A percentile compares a stretch with the other conserved stretches of the same genome.
Conservation (phyloP, 495 filamentous ascomycete species). For the Aspergillus sclerotiicarbonarius region DNA sequence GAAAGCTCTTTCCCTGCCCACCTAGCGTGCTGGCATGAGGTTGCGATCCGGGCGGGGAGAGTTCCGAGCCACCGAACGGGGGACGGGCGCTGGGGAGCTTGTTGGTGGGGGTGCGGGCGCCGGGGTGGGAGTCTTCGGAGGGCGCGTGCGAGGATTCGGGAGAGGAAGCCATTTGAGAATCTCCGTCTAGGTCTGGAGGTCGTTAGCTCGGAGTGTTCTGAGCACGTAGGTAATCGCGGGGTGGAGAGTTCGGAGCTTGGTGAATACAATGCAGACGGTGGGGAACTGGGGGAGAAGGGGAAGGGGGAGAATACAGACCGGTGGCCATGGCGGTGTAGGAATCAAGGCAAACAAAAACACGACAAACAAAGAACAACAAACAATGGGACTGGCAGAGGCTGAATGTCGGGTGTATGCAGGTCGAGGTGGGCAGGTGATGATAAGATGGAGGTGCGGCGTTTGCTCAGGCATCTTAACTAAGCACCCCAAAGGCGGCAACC, state of each 20-base stretch:
- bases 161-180: slow-evolving; percentile 59
- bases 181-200: slow-evolving; percentile 49
- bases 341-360: background rate
- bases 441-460: background rate
- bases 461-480: slow-evolving; percentile 15
- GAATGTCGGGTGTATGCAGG: background rate
- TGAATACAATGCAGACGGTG: background rate
- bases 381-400: background rate
- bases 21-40: slow-evolving; percentile 22
- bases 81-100: slow-evolving; percentile 15
- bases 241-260: background rate
- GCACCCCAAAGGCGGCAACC: slow-evolving; percentile 11
- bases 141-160: slow-evolving; percentile 37
- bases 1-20: background rate
- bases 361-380: too few species aligned
- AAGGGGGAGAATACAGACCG: slow-evolving; percentile 7
- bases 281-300: slow-evolving; percentile 1
- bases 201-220: background rate
- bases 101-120: slow-evolving; percentile 38
- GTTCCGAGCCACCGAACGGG: slow-evolving; percentile 34
- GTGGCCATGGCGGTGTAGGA: slow-evolving; percentile 4
- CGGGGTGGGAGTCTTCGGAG: slow-evolving; percentile 31
- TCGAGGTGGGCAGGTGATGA: background rate
- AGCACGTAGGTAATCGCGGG: slow-evolving; percentile 4
- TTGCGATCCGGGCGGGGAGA: slow-evolving; percentile 58